Base-by-base conservation (phyloP, 257 asterid genomes). In the Galeopsis tetrahit region DNA sequence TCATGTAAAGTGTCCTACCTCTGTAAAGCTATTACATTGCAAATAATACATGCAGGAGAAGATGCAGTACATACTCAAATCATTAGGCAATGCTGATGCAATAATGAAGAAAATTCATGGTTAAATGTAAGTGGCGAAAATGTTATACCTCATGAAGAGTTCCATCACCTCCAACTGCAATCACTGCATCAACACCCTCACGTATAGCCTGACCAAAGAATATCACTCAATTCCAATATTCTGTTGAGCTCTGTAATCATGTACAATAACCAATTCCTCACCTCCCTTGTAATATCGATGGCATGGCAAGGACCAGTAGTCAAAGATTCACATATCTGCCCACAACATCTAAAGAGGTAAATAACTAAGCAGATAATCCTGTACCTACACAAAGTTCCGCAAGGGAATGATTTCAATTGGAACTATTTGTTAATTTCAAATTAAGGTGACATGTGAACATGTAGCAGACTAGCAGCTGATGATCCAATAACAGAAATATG, bases 121-220 rank as follows among this genome's bases (percentile, higher is more conserved):
- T 7, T 35, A 67, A 73, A 59, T 52, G 61, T 21, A 28, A 55
- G 61, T 55, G 64, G 58, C 39, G 43, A 64, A 33, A 35, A 67
- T 38, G 70, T 34, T 55, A 48, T 75, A 92, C 98, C 96, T 90
- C 98, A 13, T 92, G 98, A 77, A 92, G 96, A 73, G 98, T 92
- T 72, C 98, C 97, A 78, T 92, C 98, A 17, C 98, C 98, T 46
- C 98, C 98, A 75, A 92, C 98, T 14, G 98, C 97, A 78, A 92
- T 75, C 73, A 92, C 96, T 46, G 96, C 98, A 79, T 90, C 90
- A 61, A 91, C 98, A 82, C 98, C 97, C 74, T 92, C 93, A 8
- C 91, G 95, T 69, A 90, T 92, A 69, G 98, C 98, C 98, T 92
- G 88, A 65, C 69, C 58, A 75, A 36, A 73, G 3, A 76, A 66